These are phyloP conservation scores for Cucurbitaria berberidis DNA, from an alignment of 2,329 filamentous ascomycete species.

Conservation along the genomic window DNA sequence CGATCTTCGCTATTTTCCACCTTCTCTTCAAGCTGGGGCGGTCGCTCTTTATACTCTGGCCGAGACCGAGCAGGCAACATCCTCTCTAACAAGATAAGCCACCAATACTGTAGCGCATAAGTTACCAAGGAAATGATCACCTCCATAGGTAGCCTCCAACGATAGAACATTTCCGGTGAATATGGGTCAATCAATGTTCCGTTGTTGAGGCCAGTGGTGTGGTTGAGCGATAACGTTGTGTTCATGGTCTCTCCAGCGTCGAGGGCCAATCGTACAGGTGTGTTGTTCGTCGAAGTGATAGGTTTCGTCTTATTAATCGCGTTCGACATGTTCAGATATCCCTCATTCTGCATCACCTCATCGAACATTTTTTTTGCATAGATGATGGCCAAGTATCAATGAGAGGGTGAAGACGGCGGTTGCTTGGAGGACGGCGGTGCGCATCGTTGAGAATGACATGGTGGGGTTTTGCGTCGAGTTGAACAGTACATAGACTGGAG, in stretches of 20 bases:
- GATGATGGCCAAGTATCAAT: slow-evolving; percentile 8
- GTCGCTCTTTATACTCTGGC: not conserved
- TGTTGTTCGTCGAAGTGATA: not conserved
- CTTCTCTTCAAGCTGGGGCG: slow-evolving; percentile 2
- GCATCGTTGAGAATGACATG: slow-evolving; percentile 18
- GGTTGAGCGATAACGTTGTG: not conserved
- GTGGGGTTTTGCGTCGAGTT: not conserved
- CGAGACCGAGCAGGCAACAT: slow-evolving; percentile 17
- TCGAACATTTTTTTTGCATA: slow-evolving; percentile 8
- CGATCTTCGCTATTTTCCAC: slow-evolving; percentile 15
- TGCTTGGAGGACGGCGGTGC: slow-evolving; percentile 17
- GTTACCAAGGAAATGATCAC: slow-evolving; percentile 2
- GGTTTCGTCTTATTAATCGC: not conserved
- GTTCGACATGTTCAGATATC: slow-evolving; percentile 3
- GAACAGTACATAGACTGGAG: not conserved
- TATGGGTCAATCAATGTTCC: not conserved
- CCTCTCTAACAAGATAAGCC: slow-evolving; percentile 18
- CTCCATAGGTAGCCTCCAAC: slow-evolving; percentile 6
- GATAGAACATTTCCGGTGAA: slow-evolving; percentile 13
- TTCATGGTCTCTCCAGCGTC: not conserved
- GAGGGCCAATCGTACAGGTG: not conserved
- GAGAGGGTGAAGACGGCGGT: slow-evolving; percentile 11
- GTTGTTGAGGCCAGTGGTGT: not conserved
- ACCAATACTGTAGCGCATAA: slow-evolving; percentile 16
- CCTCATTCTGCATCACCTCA: slow-evolving; percentile 6